Evolutionary conservation across 2,329 filamentous ascomycete genomes (phyloP), one percentile per base, ranked within the genome.

Genomic region (Calonectria hawksworthii): DNA sequence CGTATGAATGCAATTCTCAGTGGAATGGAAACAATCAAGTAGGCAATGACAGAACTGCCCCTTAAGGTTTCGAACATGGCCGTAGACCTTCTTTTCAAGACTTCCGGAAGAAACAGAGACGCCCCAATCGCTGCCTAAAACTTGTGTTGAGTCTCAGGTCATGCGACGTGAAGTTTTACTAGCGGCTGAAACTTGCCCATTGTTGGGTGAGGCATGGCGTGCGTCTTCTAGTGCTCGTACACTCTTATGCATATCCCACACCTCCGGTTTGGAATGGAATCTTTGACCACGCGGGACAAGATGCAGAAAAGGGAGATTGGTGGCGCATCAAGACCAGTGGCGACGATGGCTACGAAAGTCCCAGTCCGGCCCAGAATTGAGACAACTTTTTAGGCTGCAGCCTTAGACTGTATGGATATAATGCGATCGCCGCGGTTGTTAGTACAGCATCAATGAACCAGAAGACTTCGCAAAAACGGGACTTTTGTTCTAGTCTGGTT

Each of bases 401-500:
- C 61, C 41, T 65, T 65, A 28, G 41, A 41, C 54, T 64, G n/a
- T 30, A 70, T 63, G 47, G 44, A 38, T 30, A 52, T 44, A 61
- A 71, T 54, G 59, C 38, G 68, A 52, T 51, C 34, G 36, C 38
- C 47, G 38, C 14, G n/a, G 38, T 50, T 65, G 41, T 65, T 54
- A 54, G 68, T 44, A 47, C 59, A 36, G 28, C 47, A 64, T 70
- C 38, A 23, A 70, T 38, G 44, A 34, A 63, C 34, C 32, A 63
- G 56, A 63, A 70, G 38, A 16, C 59, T 61, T 64, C 50, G n/a
- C 56, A 63, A 63, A 63, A 68, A 73, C 21, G 72, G 72, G 66
- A 74, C 72, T 74, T 74, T 74, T 66, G 72, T 74, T 74, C 72
- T 44, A 51, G 61, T 64, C 67, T 56, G 51, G 56, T 65, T 28